Evolutionary conservation across 2,329 filamentous ascomycete species (phyloP).

Genomic region (Aureobasidium sp.): DNA sequence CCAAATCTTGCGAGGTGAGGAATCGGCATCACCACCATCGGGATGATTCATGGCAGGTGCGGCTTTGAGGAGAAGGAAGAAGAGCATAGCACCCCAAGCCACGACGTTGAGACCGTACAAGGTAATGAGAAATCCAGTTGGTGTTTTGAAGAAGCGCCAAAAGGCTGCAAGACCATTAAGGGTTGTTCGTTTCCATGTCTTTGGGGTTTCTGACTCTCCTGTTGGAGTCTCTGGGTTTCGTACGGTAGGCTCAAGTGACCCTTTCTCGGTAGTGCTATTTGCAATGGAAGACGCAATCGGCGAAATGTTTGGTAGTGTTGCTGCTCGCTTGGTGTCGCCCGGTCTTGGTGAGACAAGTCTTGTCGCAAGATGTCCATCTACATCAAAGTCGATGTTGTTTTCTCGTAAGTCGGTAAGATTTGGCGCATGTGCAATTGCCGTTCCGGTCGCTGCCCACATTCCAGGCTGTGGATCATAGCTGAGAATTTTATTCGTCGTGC

Average conservation of each 20-base stretch:
- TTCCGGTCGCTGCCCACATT: constrained; percentile 41
- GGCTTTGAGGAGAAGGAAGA: constrained; percentile 72
- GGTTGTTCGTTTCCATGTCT: not conserved
- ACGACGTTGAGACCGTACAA: constrained; percentile 77
- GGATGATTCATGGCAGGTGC: constrained; percentile 54
- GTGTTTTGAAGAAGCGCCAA: constrained; percentile 67
- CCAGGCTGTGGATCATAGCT: constrained; percentile 31
- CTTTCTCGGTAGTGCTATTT: not conserved
- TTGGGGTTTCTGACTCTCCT: not conserved
- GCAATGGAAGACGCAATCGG: not conserved
- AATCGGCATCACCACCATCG: constrained; percentile 29
- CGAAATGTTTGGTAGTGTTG: not conserved
- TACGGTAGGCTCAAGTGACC: not conserved
- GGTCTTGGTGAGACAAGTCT: not conserved
- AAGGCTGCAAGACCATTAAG: constrained; percentile 45
- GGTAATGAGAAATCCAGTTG: constrained; percentile 67
- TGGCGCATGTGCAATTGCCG: constrained; percentile 35
- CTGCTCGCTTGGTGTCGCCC: not conserved
- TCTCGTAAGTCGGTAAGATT: constrained; percentile 35
- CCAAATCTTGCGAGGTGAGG: constrained; percentile 71
- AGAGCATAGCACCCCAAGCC: constrained; percentile 88
- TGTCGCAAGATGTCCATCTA: constrained; percentile 3
- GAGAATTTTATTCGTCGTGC: constrained; percentile 16
- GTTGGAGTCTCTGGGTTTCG: not conserved
- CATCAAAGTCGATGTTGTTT: constrained; percentile 9